phyloP scores from a whole-genome alignment of 2,329 filamentous ascomycete species.

The Aspergillus sp. region DNA sequence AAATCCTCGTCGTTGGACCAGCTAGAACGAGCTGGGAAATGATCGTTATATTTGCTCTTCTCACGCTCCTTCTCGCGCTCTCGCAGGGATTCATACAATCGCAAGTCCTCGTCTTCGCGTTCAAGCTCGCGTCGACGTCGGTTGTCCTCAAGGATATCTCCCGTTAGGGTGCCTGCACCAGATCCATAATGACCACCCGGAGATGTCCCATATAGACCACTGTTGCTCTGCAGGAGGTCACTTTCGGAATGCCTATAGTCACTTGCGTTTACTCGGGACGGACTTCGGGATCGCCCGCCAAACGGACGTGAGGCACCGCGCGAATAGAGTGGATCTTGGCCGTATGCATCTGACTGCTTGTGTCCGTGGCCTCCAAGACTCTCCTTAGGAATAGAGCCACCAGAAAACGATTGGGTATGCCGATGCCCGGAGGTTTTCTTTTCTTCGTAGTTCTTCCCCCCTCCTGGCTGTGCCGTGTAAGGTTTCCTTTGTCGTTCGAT shows the following conservation, averaged over 20 bases:
- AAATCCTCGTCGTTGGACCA: constrained; percentile 40
- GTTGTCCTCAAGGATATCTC: constrained; percentile 25
- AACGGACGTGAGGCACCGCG: constrained; percentile 20
- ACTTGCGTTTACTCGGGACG: constrained; percentile 27
- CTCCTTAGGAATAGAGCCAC: constrained; percentile 53
- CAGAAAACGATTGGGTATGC: constrained; percentile 27
- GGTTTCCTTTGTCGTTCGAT: constrained; percentile 67
- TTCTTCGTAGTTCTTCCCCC: constrained; percentile 58
- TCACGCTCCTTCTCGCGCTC: constrained; percentile 31
- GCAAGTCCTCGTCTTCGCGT: constrained; percentile 22
- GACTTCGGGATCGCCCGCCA: constrained; percentile 29
- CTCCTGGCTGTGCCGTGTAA: constrained; percentile 59
- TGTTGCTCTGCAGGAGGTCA: constrained; percentile 29
- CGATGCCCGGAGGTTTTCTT: constrained; percentile 14
- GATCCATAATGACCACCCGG: constrained; percentile 26
- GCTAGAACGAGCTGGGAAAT: constrained; percentile 22
- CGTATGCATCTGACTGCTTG: constrained; percentile 58
- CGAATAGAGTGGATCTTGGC: constrained; percentile 24
- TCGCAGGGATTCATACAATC: constrained; percentile 27
- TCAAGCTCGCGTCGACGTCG: constrained; percentile 30
- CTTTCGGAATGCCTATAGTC: constrained; percentile 39
- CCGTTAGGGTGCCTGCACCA: constrained; percentile 19
- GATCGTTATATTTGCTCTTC: constrained; percentile 27
- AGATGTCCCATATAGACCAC: constrained; percentile 19
- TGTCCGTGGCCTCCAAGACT: constrained; percentile 54